Conservation (phyloP, 2,329 filamentous ascomycete genomes). For the Colletotrichum tamarilloi region DNA sequence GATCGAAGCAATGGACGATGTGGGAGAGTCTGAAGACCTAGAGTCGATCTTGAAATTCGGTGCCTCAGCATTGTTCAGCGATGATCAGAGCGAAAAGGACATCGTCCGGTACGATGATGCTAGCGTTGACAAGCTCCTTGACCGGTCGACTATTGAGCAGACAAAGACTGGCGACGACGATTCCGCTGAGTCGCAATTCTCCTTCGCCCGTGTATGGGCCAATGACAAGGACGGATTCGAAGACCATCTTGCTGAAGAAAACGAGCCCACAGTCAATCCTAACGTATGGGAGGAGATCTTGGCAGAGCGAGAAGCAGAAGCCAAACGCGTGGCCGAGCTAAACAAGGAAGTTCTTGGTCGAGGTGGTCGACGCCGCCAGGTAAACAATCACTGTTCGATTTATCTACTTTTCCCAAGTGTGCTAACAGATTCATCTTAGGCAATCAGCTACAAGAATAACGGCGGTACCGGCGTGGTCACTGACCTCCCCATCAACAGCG, state of each 20-base stretch:
- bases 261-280: slow-evolving; percentile 66
- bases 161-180: slow-evolving; percentile 72
- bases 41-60: slow-evolving; percentile 91
- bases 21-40: slow-evolving; percentile 81
- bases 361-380: slow-evolving; percentile 78
- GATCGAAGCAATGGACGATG: slow-evolving; percentile 93
- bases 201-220: slow-evolving; percentile 91
- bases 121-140: slow-evolving; percentile 90
- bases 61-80: slow-evolving; percentile 85
- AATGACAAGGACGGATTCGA: slow-evolving; percentile 79
- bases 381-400: slow-evolving; percentile 43
- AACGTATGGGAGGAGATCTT: slow-evolving; percentile 93
- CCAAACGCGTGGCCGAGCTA: slow-evolving; percentile 75
- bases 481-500: slow-evolving; percentile 34
- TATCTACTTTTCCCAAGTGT: background rate
- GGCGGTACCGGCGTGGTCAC: slow-evolving; percentile 10
- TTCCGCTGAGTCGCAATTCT: slow-evolving; percentile 83
- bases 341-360: slow-evolving; percentile 84
- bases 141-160: slow-evolving; percentile 83
- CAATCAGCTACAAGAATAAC: slow-evolving; percentile 44
- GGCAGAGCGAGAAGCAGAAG: slow-evolving; percentile 63
- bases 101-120: slow-evolving; percentile 85
- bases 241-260: slow-evolving; percentile 67
- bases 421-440: slow-evolving; percentile 37
- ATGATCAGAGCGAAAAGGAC: slow-evolving; percentile 70